Percentiles rank a stretch among this genome's conserved stretches.
phyloP scores from a whole-genome alignment of 306 rosid genomes.

The Citrullus amarus region DNA sequence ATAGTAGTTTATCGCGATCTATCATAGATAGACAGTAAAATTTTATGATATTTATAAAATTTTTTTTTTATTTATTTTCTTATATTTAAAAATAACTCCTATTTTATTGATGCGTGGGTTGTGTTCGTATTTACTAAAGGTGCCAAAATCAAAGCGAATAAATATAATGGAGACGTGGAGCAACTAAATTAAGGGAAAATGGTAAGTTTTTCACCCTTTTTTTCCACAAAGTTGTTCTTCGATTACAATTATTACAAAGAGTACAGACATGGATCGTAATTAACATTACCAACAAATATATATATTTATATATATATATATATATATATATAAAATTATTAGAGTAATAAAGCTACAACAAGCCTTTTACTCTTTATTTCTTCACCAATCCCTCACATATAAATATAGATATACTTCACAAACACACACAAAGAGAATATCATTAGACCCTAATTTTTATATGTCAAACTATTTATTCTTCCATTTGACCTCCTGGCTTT shows the following conservation, averaged over 20 bases:
- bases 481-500: background rate
- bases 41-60: no score
- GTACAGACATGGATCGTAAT: background rate
- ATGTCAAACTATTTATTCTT: background rate
- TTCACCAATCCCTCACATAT: background rate
- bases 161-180: no score
- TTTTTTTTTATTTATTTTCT: no score
- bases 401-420: slow-evolving; percentile 1
- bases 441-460: background rate
- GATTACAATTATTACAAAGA: background rate
- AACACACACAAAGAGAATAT: background rate
- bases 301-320: no score
- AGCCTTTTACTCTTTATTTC: background rate
- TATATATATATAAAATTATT: background rate
- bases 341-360: background rate
- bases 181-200: no score
- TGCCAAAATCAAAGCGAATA: no score
- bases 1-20: no score
- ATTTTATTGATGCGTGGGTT: no score
- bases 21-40: no score
- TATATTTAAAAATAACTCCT: no score
- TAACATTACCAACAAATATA: background rate
- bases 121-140: no score
- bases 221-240: background rate
- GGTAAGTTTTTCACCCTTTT: no score